Evolutionary conservation across 768 basidiomycete genomes (phyloP), one percentile per base, ranked within the genome.

Genomic region (Mrakia hoshinonis): DNA sequence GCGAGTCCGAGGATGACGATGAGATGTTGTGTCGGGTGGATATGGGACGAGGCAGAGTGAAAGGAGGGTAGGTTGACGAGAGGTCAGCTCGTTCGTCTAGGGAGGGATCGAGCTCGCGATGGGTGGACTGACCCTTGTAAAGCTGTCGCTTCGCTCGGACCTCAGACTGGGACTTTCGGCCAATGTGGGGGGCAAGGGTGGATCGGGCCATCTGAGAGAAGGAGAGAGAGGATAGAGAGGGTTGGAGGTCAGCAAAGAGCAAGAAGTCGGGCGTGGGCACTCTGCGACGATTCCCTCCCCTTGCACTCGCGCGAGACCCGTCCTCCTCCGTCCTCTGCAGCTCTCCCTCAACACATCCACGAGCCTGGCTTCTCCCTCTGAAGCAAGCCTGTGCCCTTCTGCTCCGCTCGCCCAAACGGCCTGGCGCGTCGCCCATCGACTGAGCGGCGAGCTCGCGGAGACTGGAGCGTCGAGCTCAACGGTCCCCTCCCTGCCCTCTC

Each of bases 151-250:
- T 87, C 76, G 88, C 84, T 80, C 82, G 85, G 76, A 91, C 88
- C 80, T 87, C 87, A 68, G 90, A 90, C 77, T 89, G 87, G 75
- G 91, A 91, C 79, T 89, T 83, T 78, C 89, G 85, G 77, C 90
- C 90, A 80, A 93, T 82, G 79, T 88, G 85, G 75, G 89, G 86
- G 80, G 85, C 87, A 81, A 93, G 87, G 83, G 89, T 89, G 75
- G 80, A 80, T 76, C 81, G 78, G 81, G 78, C 79, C 80, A 79
- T 73, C 67, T 68, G 60, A 18, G 15, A 3, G 12, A n/a, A 29
- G 29, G n/a, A 48, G 52, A 46, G 46, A 43, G 39, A 36, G 46
- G 38, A 39, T 4, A 46, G 34, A n/a, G 38, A 39, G 46, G 46
- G 62, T 43, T 15, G 46, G 62, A 39, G n/a, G 46, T 15, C 31